Evolutionary conservation across 108 stramenopile species (phyloP), one percentile per base, ranked within the genome.

Genomic region (Nannochloropsis gaditana): DNA sequence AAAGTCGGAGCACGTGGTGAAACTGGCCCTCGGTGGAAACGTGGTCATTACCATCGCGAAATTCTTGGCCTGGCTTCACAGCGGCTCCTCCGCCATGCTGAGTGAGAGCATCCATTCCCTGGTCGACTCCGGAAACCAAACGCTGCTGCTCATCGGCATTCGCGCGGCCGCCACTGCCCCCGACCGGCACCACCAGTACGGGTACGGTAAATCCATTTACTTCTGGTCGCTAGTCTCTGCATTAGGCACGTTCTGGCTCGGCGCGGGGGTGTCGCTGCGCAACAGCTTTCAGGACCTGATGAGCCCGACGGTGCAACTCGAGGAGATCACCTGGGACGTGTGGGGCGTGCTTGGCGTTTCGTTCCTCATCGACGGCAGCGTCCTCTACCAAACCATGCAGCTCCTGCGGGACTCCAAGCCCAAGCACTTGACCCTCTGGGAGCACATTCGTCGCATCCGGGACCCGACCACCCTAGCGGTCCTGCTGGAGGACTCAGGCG

Each of bases 391-490:
- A 89, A 95, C 96, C 9, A 41, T 98, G 17, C 42, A 82, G 79
- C 93, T 93, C 80, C 82, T 96, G 42, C 80, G 80, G 19, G 87
- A 91, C 59, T 84, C 85, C 86, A 90, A 90, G 84, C 95, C 94
- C 41, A 86, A 47, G 42, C 82, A 88, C 15, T 80, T 88, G 81
- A 86, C 94, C 5, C 90, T 95, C 79, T 88, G 90, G 90, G 90
- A 87, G 84, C 92, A 95, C 83, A 59, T 94, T 9, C 82, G 83
- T 85, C 92, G 92, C 81, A 91, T 96, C 59, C 93, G 96, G 17
- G 98, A 99, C 89, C 97, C 98, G 9, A 95, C 96, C 21, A 95
- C 95, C 21, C 83, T 96, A 86, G 97, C 98, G 21, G 93, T 99
- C 21, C 88, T 99, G 42, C 87, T 98, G 84, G 98, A 99, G 83